These are phyloP conservation scores for Plectosphaerella cucumerina DNA, from an alignment of 2,329 filamentous ascomycete species.

Conservation along the genomic window DNA sequence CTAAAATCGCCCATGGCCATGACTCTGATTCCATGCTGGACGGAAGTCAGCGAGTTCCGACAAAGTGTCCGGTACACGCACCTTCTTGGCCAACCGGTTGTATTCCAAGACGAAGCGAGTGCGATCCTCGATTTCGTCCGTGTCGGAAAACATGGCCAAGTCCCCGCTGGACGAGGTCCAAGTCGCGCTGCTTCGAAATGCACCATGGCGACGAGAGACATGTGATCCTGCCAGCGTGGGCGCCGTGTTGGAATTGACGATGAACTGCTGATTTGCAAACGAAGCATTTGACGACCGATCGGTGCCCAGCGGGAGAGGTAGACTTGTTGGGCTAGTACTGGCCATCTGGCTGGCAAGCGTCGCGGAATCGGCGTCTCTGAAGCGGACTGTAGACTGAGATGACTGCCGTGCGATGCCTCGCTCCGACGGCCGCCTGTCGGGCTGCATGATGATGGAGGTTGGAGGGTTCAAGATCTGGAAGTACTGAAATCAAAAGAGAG, in stretches of 20 bases:
- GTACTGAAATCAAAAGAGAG: neutral
- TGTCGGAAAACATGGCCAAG: slow-evolving; percentile 39
- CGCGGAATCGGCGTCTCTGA: slow-evolving; percentile 14
- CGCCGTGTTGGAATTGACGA: slow-evolving; percentile 11
- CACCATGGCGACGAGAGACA: slow-evolving; percentile 12
- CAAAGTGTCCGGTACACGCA: slow-evolving; percentile 17
- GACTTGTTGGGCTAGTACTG: slow-evolving; percentile 11
- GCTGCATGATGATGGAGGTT: slow-evolving; percentile 21
- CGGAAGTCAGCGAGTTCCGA: slow-evolving; percentile 2
- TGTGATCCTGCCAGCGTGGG: slow-evolving; percentile 11
- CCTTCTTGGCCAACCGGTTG: slow-evolving; percentile 56
- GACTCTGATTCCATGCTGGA: slow-evolving; percentile 48
- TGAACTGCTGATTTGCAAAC: neutral
- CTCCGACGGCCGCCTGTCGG: slow-evolving; percentile 13
- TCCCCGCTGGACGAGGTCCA: slow-evolving; percentile 56
- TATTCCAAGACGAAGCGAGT: slow-evolving; percentile 51
- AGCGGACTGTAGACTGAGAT: slow-evolving; percentile 11
- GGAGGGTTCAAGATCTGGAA: slow-evolving; percentile 1
- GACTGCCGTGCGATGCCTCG: neutral
- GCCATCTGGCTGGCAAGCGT: slow-evolving; percentile 5
- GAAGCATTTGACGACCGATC: neutral
- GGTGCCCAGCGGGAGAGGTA: neutral
- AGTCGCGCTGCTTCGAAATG: slow-evolving; percentile 42
- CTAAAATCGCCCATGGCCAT: slow-evolving; percentile 32
- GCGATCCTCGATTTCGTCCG: slow-evolving; percentile 45